Conservation (phyloP, 2,329 filamentous ascomycete genomes). For the Penicillium decumbens region DNA sequence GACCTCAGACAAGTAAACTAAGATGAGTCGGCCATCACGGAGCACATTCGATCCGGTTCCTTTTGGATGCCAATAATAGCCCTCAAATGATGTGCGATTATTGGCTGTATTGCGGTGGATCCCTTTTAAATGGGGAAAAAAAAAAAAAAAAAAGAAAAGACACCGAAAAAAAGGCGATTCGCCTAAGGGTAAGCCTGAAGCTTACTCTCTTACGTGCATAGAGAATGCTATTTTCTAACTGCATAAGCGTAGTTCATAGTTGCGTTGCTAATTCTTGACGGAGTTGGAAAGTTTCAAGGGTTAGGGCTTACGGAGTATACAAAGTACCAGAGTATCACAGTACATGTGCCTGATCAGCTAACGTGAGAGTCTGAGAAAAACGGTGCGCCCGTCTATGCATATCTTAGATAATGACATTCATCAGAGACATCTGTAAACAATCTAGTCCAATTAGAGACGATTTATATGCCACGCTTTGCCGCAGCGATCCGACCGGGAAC, state of each 20-base stretch:
- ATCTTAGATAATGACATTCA: background rate
- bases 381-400: background rate
- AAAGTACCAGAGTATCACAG: too few relatives aligned
- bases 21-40: background rate
- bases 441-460: slow-evolving; percentile 7
- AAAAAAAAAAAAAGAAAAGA: background rate
- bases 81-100: slow-evolving; percentile 5
- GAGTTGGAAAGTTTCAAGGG: too few relatives aligned
- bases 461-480: slow-evolving; percentile 9
- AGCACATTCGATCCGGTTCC: slow-evolving; percentile 18
- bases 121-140: background rate
- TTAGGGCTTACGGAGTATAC: too few relatives aligned
- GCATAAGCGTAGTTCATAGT: too few relatives aligned
- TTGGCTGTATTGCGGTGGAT: slow-evolving; percentile 13
- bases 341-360: background rate
- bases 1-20: background rate
- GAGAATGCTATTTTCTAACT: background rate
- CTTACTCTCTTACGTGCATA: background rate
- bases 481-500: slow-evolving; percentile 9
- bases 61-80: slow-evolving; percentile 25
- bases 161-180: background rate
- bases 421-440: background rate
- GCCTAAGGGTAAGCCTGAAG: background rate
- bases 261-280: too few relatives aligned
- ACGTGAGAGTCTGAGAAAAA: background rate